phyloP scores from a whole-genome alignment of 495 filamentous ascomycete genomes.

The Penicillium alfredii region DNA sequence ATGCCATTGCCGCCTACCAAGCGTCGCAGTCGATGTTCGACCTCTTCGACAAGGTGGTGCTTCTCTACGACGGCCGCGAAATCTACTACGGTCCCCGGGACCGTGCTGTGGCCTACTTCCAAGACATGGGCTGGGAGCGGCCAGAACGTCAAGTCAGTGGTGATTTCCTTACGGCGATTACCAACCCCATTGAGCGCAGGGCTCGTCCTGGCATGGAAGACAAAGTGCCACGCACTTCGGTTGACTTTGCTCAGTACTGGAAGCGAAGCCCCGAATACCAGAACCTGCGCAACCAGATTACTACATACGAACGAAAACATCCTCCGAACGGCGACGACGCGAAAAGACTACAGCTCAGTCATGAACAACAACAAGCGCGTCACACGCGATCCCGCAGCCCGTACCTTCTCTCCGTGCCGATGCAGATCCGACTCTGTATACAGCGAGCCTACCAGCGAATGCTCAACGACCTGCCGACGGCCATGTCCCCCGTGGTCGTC shows the following conservation, averaged over 20 bases:
- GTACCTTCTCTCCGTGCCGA: conserved; percentile 38
- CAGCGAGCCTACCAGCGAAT: conserved; percentile 46
- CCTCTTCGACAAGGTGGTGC: conserved; percentile 52
- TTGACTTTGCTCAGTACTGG: conserved; percentile 59
- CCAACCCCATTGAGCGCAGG: conserved; percentile 54
- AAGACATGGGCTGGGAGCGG: conserved; percentile 51
- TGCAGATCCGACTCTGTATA: conserved; percentile 44
- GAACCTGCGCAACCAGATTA: conserved; percentile 40
- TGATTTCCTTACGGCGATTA: conserved; percentile 68
- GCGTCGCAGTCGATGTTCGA: conserved; percentile 77
- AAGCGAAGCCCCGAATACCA: conserved; percentile 45
- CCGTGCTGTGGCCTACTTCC: conserved; percentile 54
- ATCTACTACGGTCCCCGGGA: conserved; percentile 57
- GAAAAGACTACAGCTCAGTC: conserved; percentile 14
- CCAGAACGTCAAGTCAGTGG: conserved; percentile 54
- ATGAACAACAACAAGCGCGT: conserved; percentile 24
- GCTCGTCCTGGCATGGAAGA: conserved; percentile 53
- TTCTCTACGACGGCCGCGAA: conserved; percentile 57
- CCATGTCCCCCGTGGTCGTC: conserved; percentile 61
- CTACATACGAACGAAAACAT: conserved; percentile 26
- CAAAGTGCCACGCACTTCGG: conserved; percentile 60
- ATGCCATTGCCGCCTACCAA: conserved; percentile 79
- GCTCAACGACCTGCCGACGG: conserved; percentile 63
- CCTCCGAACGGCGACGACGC: conserved; percentile 23
- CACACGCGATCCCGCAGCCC: conserved; percentile 32